phyloP scores from a whole-genome alignment of 352 stramenopile species.

The Pelagophyceae sp. region DNA sequence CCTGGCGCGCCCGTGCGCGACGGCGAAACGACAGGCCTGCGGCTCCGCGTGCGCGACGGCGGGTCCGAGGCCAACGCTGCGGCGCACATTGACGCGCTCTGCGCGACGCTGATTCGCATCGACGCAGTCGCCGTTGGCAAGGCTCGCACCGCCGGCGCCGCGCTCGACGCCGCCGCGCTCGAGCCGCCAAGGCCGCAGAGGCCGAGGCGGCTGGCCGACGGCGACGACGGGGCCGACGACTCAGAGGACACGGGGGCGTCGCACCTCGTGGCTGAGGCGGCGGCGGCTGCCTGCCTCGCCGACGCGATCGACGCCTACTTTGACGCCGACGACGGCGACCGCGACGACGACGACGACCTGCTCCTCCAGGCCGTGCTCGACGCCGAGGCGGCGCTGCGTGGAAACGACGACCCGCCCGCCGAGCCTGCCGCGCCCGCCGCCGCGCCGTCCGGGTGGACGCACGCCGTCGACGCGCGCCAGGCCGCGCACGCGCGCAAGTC shows the following conservation, averaged over 20 bases:
- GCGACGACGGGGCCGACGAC: too few relatives aligned
- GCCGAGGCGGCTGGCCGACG: not conserved
- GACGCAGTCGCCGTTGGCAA: not conserved
- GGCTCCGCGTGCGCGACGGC: not conserved
- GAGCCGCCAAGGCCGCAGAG: not conserved
- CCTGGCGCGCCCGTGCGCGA: too few relatives aligned
- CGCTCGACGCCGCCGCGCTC: not conserved
- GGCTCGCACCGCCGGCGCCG: not conserved
- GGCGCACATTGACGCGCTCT: not conserved
- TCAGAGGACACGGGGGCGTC: too few relatives aligned
- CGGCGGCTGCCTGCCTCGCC: not conserved
- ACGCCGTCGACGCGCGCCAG: too few relatives aligned
- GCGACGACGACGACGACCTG: not conserved
- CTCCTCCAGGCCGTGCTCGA: too few relatives aligned
- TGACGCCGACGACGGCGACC: not conserved
- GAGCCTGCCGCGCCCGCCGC: too few relatives aligned
- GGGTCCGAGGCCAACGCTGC: not conserved
- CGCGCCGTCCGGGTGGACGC: too few relatives aligned
- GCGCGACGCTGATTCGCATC: not conserved
- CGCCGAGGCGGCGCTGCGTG: too few relatives aligned
- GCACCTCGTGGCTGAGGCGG: too few relatives aligned
- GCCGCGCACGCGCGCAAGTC: too few relatives aligned
- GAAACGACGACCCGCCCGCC: too few relatives aligned
- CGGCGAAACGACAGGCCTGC: too few relatives aligned
- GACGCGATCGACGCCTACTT: slow-evolving; percentile 11